Evolutionary conservation across 148 eudicot species (phyloP), one percentile per base, ranked within the genome.

Genomic region (Chenopodium formosanum): DNA sequence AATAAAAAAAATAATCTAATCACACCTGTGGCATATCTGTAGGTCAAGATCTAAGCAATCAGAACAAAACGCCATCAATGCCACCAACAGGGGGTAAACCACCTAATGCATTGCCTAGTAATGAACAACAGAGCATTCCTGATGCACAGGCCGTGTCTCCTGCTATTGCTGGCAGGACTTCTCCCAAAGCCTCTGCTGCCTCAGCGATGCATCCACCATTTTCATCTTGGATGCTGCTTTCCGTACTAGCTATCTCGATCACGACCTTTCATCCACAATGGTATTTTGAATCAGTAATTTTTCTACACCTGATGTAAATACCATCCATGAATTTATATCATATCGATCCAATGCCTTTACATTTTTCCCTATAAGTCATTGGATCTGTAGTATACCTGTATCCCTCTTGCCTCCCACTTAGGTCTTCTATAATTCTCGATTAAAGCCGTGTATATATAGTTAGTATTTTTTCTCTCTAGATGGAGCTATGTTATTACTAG

Each of bases 121-220:
- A 88, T 9, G 95, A 90, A 84, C 89, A 92, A 81, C 94, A 93
- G 82, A 91, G 82, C 64, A 34, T 83, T 7, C 90, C 92, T 40
- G 87, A 83, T 76, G 90, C 84, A 19, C 89, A 84, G 47, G 99
- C 93, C 25, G 89, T 89, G 74, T 82, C 92, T 78, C 96, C 97
- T 37, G 97, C 95, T n/a, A 82, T 92, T 81, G 94, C 99, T 50
- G 97, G 91, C 74, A 88, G 88, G 87, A 88, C 97, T 46, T 90
- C 94, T 86, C 78, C 94, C 50, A 88, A 83, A 76, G 80, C 94
- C 29, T 90, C 94, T 14, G 85, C 86, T 67, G 85, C 86, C 44
- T 58, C 88, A 2, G 20, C 69, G 4, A 31, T 40, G 67, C 71
- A 62, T 27, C 81, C 63, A 12, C 64, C 89, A 56, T 76, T 74